Evolutionary conservation across 1,139 yeast species (phyloP).

Genomic region (Kazachstania sp.): DNA sequence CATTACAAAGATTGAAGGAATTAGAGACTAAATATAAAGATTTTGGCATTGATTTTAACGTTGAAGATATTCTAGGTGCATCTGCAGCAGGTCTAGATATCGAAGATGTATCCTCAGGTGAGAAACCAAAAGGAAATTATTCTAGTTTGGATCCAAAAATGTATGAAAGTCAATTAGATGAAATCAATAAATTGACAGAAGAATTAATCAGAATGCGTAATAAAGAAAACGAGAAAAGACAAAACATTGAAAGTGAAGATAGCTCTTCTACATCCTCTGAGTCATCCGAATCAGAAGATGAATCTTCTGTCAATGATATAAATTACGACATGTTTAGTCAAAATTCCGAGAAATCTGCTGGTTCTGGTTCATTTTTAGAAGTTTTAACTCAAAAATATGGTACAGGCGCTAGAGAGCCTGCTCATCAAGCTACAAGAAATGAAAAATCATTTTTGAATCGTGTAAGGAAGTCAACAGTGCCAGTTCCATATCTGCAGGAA

Average conservation of each 20-base stretch:
- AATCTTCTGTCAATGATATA: not conserved
- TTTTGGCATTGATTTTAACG: constrained; percentile 47
- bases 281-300: constrained; percentile 8
- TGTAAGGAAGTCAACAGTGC: constrained; percentile 19
- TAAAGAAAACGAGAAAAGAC: constrained; percentile 5
- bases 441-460: constrained; percentile 27
- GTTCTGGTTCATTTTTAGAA: constrained; percentile 27
- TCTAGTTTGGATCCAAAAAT: constrained; percentile 36
- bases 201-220: constrained; percentile 24
- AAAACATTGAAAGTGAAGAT: not conserved
- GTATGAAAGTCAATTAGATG: constrained; percentile 39
- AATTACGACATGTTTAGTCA: constrained; percentile 7
- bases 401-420: constrained; percentile 18
- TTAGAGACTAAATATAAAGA: constrained; percentile 53
- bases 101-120: not conserved
- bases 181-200: constrained; percentile 40
- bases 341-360: constrained; percentile 8
- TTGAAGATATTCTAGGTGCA: constrained; percentile 10
- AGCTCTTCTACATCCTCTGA: constrained; percentile 5
- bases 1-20: constrained; percentile 59
- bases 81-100: not conserved
- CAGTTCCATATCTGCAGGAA: constrained; percentile 44
- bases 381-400: constrained; percentile 29
- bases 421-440: constrained; percentile 6
- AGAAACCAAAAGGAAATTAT: constrained; percentile 1